Evolutionary conservation across 2,329 filamentous ascomycete species (phyloP), one percentile per base, ranked within the genome.

Genomic region (Colletotrichum melonis): DNA sequence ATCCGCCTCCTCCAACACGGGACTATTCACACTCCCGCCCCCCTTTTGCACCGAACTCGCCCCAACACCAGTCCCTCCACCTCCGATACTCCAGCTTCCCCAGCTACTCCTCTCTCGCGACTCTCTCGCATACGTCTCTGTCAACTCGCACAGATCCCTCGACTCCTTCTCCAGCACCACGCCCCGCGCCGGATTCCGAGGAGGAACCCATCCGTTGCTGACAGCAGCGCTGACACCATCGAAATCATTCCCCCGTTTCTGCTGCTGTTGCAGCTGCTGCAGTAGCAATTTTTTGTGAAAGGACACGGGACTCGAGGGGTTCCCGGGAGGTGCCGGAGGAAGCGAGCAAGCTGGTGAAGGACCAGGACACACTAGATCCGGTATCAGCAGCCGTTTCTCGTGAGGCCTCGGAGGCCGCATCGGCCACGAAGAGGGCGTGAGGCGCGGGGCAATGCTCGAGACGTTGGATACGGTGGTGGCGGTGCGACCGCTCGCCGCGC

Each of bases 281-380:
- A 60, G 5, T 30, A 42, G 32, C 57, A 35, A 46, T 35, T 42
- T 72, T 12, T 57, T 71, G 68, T 3, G 73, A 67, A 1, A 63
- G 28, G 63, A 42, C 22, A 30, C 5, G 0, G 42, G 54, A 1
- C 28, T 63, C 1, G 56, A n/a, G 26, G 74, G 72, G 14, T 46
- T 72, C 8, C 67, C 54, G 6, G 77, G 74, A 0, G 81, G 81
- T 6, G 80, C 79, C 1, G 77, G 76, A 0, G 85, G 85, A 3
- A 88, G 81, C 3, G 84, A 84, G n/a, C 82, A 80, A 5, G 75
- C 85, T 0, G 87, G 87, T 0, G 86, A 86, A 0, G 87, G 86
- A 0, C 86, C 85, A 24, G 83, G 26, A 76, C 79, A 3, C 80
- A 79, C 77, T 1, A 80, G 76, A 30, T 81, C 81, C 0, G 83